These are phyloP conservation scores for Fusarium newnesense DNA, from an alignment of 2,329 filamentous ascomycete genomes.

Conservation along the genomic window DNA sequence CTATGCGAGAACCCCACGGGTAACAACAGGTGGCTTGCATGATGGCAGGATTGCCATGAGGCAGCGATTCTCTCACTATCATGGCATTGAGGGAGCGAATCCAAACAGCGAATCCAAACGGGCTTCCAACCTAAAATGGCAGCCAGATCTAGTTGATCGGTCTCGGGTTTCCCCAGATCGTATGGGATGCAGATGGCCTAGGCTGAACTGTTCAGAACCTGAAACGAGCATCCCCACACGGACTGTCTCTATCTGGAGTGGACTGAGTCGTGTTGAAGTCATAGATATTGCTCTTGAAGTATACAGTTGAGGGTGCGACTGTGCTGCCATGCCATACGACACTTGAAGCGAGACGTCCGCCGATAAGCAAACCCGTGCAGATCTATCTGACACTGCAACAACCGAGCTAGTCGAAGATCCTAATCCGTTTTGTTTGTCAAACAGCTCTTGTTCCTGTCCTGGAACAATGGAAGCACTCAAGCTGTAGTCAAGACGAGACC, in stretches of 20 bases:
- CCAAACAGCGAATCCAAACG: slow-evolving; percentile 30
- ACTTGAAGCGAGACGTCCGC: slow-evolving; percentile 27
- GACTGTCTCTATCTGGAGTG: not conserved
- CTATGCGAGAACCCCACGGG: slow-evolving; percentile 27
- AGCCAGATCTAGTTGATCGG: slow-evolving; percentile 31
- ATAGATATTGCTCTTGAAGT: slow-evolving; percentile 3
- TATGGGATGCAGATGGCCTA: slow-evolving; percentile 16
- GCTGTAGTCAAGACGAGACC: slow-evolving; percentile 7
- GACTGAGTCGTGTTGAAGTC: slow-evolving; percentile 6
- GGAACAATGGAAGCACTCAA: slow-evolving; percentile 11
- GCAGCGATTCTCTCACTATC: slow-evolving; percentile 13
- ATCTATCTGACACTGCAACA: not conserved
- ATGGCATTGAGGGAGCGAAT: slow-evolving; percentile 6
- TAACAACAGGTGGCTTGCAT: slow-evolving; percentile 25
- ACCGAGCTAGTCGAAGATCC: slow-evolving; percentile 4
- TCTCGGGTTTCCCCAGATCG: slow-evolving; percentile 29
- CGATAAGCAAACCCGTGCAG: slow-evolving; percentile 11
- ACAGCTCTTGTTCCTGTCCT: slow-evolving; percentile 16
- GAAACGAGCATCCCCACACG: slow-evolving; percentile 18
- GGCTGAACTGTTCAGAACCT: slow-evolving; percentile 10
- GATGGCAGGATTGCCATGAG: slow-evolving; percentile 28
- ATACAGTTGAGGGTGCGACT: slow-evolving; percentile 4
- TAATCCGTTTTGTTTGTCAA: slow-evolving; percentile 25
- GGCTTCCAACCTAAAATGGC: slow-evolving; percentile 4
- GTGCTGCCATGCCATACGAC: slow-evolving; percentile 11